Evolutionary conservation across 192 early-diverging fungal species (phyloP).

Genomic region (Coemansia sp.): DNA sequence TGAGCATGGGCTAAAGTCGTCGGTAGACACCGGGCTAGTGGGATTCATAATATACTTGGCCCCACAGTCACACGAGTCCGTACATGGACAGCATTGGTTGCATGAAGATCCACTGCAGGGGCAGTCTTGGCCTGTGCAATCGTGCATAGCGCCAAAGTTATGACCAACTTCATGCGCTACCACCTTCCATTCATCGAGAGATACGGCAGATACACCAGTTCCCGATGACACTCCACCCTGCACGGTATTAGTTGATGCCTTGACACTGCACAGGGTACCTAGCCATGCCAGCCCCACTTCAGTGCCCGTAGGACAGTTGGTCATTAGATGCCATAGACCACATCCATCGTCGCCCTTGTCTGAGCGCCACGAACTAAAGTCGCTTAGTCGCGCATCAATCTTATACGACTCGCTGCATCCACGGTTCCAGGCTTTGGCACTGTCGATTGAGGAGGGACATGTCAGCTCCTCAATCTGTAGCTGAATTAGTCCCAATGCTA

Average conservation of each 20-base stretch:
- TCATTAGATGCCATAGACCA: conserved; percentile 94
- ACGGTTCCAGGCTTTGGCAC: conserved; percentile 68
- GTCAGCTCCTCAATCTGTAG: conserved; percentile 65
- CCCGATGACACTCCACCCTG: conserved; percentile 60
- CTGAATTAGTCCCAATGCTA: conserved; percentile 77
- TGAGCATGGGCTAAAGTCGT: conserved; percentile 68
- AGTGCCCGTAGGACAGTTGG: conserved; percentile 70
- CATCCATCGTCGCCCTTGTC: conserved; percentile 64
- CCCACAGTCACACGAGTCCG: conserved; percentile 62
- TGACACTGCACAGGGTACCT: conserved; percentile 64
- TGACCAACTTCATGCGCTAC: conserved; percentile 95
- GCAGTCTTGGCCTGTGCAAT: conserved; percentile 73
- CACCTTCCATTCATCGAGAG: conserved; percentile 87
- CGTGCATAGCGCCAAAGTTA: conserved; percentile 84
- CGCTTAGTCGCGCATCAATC: conserved; percentile 73
- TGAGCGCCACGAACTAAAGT: conserved; percentile 89
- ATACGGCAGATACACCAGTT: conserved; percentile 80
- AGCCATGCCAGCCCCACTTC: conserved; percentile 90
- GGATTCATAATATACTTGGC: conserved; percentile 75
- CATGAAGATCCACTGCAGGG: conserved; percentile 50
- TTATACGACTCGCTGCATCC: conserved; percentile 66
- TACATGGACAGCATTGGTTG: conserved; percentile 70
- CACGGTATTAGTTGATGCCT: conserved; percentile 52
- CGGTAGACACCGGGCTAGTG: conserved; percentile 59
- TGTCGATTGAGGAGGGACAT: conserved; percentile 54